These are phyloP conservation scores for Picea sitchensis DNA, from an alignment of 75 land plant genomes.

Conservation along the genomic window DNA sequence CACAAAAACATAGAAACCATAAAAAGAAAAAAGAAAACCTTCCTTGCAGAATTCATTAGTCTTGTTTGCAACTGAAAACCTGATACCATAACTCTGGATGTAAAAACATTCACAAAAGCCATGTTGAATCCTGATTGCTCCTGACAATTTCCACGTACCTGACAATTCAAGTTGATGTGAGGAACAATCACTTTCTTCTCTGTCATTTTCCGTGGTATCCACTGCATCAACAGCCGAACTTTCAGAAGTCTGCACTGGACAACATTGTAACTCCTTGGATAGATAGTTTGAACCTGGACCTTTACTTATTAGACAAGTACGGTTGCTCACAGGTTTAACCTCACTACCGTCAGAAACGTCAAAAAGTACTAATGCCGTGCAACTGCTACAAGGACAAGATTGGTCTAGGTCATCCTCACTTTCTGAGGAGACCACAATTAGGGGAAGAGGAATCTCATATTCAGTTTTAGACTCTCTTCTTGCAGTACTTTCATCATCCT, in stretches of 20 bases:
- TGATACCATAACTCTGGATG: neutral
- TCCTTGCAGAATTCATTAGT: neutral
- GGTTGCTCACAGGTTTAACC: neutral
- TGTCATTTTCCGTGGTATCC: neutral
- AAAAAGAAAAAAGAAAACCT: neutral
- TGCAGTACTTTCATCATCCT: neutral
- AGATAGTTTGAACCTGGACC: neutral
- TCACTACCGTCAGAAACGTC: neutral
- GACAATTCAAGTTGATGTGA: neutral
- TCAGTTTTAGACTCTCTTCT: neutral
- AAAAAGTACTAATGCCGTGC: neutral
- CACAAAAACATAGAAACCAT: neutral
- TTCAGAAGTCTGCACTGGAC: neutral
- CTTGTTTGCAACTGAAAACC: neutral
- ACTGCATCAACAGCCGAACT: neutral
- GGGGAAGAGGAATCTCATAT: neutral
- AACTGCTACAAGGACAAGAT: neutral
- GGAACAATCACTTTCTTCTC: neutral
- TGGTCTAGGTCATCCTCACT: neutral
- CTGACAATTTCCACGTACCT: neutral
- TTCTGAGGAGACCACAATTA: neutral
- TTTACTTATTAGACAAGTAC: neutral
- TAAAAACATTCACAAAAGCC: neutral
- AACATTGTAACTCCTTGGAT: neutral
- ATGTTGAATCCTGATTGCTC: neutral